Base-by-base conservation (phyloP, 139 green algal species). In the Diplosphaera chodatii region DNA sequence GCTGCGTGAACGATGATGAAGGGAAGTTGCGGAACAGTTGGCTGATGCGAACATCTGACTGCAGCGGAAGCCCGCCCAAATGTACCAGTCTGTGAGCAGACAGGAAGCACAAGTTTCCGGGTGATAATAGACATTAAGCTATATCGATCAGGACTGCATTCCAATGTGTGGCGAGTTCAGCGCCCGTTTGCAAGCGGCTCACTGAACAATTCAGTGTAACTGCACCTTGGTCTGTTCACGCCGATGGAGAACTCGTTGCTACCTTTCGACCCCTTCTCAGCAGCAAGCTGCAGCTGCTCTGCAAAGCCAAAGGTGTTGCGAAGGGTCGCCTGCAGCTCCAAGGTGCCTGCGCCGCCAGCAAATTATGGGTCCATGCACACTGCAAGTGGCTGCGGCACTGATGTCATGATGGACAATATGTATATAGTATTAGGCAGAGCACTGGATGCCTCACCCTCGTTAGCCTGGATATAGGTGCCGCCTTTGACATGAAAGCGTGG, bases 391-490 rank as follows among this genome's bases (percentile, higher is more conserved):
- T n/a, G n/a, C n/a, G n/a, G n/a, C n/a, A n/a, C n/a, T n/a, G n/a
- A n/a, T n/a, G n/a, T n/a, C n/a, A n/a, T n/a, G n/a, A n/a, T n/a
- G n/a, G n/a, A n/a, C n/a, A n/a, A n/a, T n/a, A n/a, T n/a, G n/a
- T n/a, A n/a, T n/a, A n/a, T n/a, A n/a, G n/a, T n/a, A n/a, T n/a
- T n/a, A n/a, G n/a, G n/a, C n/a, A n/a, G n/a, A n/a, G n/a, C n/a
- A n/a, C n/a, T n/a, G n/a, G n/a, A n/a, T n/a, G n/a, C n/a, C n/a
- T n/a, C 69, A 79, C 78, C 78, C 40, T 84, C 78, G 23, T 63
- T 75, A 28, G 76, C 78, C 40, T 85, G 82, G 21, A 91, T 73
- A 63, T 91, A 93, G 0, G 85, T 93, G 20, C 80, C 87, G 2
- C 77, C 78, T 22, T 88, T 78, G 30, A 88, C 64, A 28, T 76